These are phyloP conservation scores for Colletotrichum tropicicola DNA, from an alignment of 2,329 filamentous ascomycete species.

Conservation along the genomic window DNA sequence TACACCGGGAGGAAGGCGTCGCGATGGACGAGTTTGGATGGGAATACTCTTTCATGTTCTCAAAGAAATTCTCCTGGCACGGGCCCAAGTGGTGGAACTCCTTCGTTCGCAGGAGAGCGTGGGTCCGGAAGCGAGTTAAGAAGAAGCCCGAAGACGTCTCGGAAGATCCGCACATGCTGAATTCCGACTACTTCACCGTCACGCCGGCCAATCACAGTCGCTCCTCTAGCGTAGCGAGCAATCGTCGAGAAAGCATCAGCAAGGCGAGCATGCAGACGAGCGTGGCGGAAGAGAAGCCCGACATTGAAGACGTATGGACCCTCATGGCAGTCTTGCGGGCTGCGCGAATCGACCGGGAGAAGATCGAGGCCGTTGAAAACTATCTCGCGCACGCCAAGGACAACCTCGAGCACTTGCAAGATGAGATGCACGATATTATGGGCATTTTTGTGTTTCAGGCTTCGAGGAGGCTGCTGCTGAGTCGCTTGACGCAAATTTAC, in stretches of 20 bases:
- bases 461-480: conserved; percentile 80
- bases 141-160: conserved; percentile 55
- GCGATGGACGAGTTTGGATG: conserved; percentile 83
- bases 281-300: conserved; percentile 33
- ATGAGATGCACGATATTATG: conserved; percentile 88
- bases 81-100: conserved; percentile 92
- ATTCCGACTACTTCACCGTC: conserved; percentile 82
- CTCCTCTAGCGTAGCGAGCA: conserved; percentile 33
- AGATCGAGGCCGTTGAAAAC: conserved; percentile 81
- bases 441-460: conserved; percentile 87
- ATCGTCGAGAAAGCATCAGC: conserved; percentile 44
- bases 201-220: conserved; percentile 56
- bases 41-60: conserved; percentile 95
- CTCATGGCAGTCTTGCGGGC: conserved; percentile 74
- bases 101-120: conserved; percentile 89
- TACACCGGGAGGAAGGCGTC: conserved; percentile 78
- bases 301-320: conserved; percentile 69
- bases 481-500: conserved; percentile 72
- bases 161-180: conserved; percentile 72
- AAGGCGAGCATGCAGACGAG: conserved; percentile 46
- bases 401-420: conserved; percentile 78
- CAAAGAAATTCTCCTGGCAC: conserved; percentile 82
- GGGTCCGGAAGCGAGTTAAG: conserved; percentile 84
- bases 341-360: conserved; percentile 88
- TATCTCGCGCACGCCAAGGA: conserved; percentile 82